A percentile compares a stretch with the other conserved stretches of the same genome.
These are phyloP conservation scores for Craspedostauros australis DNA, from an alignment of 108 stramenopile species.

Conservation along the genomic window DNA sequence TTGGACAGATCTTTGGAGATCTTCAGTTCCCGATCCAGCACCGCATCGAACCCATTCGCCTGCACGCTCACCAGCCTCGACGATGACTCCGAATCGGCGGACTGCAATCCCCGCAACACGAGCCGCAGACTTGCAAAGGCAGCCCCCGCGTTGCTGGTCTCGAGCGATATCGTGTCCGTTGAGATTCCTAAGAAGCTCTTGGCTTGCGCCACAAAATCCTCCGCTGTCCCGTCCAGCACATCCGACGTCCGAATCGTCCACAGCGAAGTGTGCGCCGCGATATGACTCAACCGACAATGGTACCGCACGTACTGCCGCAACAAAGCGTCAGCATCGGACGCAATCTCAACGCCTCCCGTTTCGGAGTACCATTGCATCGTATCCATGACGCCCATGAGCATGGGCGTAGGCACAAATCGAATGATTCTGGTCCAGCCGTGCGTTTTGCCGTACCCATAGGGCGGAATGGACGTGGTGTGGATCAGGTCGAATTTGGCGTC, in stretches of 20 bases:
- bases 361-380: constrained; percentile 10
- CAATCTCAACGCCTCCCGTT: constrained; percentile 1
- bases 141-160: neutral
- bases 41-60: constrained; percentile 32
- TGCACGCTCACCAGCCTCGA: neutral
- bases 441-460: constrained; percentile 88
- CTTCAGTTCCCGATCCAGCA: constrained; percentile 54
- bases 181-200: constrained; percentile 22
- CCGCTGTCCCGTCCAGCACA: constrained; percentile 21
- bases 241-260: constrained; percentile 41
- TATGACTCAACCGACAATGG: constrained; percentile 79
- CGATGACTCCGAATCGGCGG: constrained; percentile 8
- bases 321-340: constrained; percentile 36
- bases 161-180: constrained; percentile 11
- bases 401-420: constrained; percentile 50
- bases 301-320: constrained; percentile 71
- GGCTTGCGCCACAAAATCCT: constrained; percentile 17
- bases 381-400: constrained; percentile 42
- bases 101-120: constrained; percentile 4
- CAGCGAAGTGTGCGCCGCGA: constrained; percentile 83
- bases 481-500: constrained; percentile 33
- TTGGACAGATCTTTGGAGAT: constrained; percentile 41
- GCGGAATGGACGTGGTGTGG: constrained; percentile 59
- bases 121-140: neutral
- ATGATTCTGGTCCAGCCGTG: constrained; percentile 79